Evolutionary conservation across 2,329 filamentous ascomycete genomes (phyloP), one percentile per base, ranked within the genome.

Genomic region (Reticulascus tulasneorum): DNA sequence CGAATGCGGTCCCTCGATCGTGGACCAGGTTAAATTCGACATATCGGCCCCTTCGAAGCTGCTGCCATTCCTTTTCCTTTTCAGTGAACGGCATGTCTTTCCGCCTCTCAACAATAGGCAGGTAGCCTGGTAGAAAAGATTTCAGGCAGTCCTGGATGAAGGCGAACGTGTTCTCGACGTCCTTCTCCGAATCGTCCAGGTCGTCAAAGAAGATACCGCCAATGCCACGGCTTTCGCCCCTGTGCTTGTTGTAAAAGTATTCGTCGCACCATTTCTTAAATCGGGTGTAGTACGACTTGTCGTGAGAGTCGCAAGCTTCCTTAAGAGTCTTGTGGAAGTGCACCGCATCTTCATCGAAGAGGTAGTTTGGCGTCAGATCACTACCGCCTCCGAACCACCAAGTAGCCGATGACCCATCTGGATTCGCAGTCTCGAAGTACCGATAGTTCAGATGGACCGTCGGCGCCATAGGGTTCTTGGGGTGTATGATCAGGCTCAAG

Each of bases 141-240:
- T 81, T 79, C 38, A 96, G 71, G 52, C 86, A 87, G 55, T 90
- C 86, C 55, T 90, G 85, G 36, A 90, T 78, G 50, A 96, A 97
- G 12, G 85, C 79, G 58, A 98, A 97, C 1, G 90, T 77, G 48
- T 89, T 86, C 58, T 97, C 90, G 50, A 86, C 82, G 53, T 93
- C 86, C 43, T 89, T 87, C 52, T 91, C 85, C 2, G 78, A 76
- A 52, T 86, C 85, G 59, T 98, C 93, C 11, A 98, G 73, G 59
- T 98, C 93, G 62, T 98, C 93, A 55, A 98, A 98, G 77, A 98
- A 98, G 62, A 98, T 97, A 35, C 93, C 93, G 35, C 93, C 93
- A 22, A 98, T 68, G 38, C 93, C 93, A 31, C 93, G 84, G 29
- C 79, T 73, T 67, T 98, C 93, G 40, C 78, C 77, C 29, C 93